phyloP scores from a whole-genome alignment of 2,329 filamentous ascomycete genomes.

The Paecilomyces sp. region DNA sequence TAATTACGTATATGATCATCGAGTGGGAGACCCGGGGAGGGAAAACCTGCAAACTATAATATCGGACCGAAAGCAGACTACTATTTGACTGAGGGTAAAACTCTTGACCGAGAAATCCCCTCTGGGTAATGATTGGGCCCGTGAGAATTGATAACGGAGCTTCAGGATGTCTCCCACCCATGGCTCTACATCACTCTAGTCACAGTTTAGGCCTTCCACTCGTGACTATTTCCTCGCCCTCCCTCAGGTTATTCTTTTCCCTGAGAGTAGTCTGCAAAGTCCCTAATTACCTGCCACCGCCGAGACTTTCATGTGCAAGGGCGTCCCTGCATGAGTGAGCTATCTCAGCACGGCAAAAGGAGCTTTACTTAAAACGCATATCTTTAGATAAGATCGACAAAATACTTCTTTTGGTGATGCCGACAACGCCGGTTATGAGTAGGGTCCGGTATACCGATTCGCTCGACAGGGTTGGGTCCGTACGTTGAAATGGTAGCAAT shows the following conservation, averaged over 20 bases:
- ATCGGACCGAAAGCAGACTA: neutral
- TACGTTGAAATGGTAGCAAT: neutral
- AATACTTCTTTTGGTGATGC: neutral
- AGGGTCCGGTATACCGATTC: neutral
- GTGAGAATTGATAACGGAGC: neutral
- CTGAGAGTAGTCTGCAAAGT: neutral
- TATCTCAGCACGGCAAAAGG: neutral
- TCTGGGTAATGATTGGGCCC: neutral
- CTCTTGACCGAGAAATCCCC: neutral
- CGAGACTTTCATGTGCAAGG: neutral
- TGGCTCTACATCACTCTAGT: neutral
- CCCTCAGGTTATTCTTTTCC: neutral
- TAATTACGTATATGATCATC: neutral
- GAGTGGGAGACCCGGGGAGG: neutral
- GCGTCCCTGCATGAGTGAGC: neutral
- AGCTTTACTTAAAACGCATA: neutral
- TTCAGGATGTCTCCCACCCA: neutral
- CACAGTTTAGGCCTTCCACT: neutral
- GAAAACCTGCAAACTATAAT: neutral
- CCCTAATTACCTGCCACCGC: neutral
- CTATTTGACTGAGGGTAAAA: neutral
- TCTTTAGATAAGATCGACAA: neutral
- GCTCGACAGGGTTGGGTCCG: neutral
- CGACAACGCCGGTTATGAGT: neutral
- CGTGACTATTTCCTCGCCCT: neutral